Evolutionary conservation across 805 yeast genomes (phyloP), one percentile per base, ranked within the genome.

Genomic region (Metschnikowia picachoensis): DNA sequence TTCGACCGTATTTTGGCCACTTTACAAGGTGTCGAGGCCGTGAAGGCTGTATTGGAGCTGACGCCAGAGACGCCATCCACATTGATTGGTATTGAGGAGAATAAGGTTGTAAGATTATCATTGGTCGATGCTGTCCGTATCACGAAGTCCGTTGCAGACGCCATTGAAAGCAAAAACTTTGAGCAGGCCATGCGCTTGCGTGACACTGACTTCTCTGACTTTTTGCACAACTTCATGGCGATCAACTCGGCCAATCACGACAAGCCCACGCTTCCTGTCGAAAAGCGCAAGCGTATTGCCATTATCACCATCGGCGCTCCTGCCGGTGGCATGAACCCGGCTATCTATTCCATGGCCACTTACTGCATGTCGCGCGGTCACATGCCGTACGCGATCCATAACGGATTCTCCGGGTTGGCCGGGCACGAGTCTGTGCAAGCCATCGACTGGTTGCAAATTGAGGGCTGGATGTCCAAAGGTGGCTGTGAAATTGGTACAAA

Each of bases 401-500:
- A 94, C 67, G 97, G 98, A 12, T 94, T 91, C 77, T 74, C 86
- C 35, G 99, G 99, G 8, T 78, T 94, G 59, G 80, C 89, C 13
- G 82, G 96, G 58, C 95, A 91, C 63, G 98, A 90, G 56, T 79
- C 94, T 8, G 84, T 94, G 27, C 73, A 77, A 44, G 80, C 80
- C 59, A 66, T 94, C 38, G 70, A 74, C 28, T 94, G 97, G 97
- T 68, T 83, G 49, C 91, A 87, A 58, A 87, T 90, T 47, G 95
- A 87, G 64, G 84, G 82, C 49, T 91, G 97, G 96, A 83, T 82
- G 64, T 81, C 85, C 49, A 60, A 79, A 49, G 99, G 99, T 60
- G 99, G 99, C 28, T 88, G 97, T 29, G 97, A 91, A 64, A 85
- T 94, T 51, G 99, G 99, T 58, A 94, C 99, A 30, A 94, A 94